Base-by-base conservation (phyloP, 371 early-diverging fungal species). In the Nosema granulosis region DNA sequence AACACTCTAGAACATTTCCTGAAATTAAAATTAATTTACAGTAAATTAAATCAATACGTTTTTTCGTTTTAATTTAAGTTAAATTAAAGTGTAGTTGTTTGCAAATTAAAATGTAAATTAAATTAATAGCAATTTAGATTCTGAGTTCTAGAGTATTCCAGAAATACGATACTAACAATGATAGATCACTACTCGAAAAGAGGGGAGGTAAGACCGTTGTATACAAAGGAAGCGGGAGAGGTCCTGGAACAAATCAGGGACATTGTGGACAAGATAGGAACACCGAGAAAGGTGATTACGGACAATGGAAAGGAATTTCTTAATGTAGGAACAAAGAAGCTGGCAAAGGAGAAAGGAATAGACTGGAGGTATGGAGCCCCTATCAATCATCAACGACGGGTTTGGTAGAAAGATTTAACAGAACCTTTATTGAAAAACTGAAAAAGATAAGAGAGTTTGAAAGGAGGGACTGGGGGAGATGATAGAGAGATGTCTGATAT, bases 251-350 rank as follows among this genome's bases (percentile, higher is more conserved):
- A 2, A 31, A 4, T 71, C 3, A 28, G 3, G 20, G 2, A 4
- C 32, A 71, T 71, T 22, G 13, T 65, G 1, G 22, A 61, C 2
- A 63, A 71, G 26, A 11, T 63, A 28, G 71, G 71, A 12, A 13
- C 20, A 1, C 71, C 71, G 1, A 50, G n/a, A 52, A 50, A 6
- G 3, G 12, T 71, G 4, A 12, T 63, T 1, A 28, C 66, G 4
- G 71, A 71, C 37, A 71, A 71, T 34, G 71, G 71, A 16, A 58
- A 61, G 31, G 71, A 71, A 49, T 71, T 71, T 61, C n/a, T n/a
- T n/a, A n/a, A n/a, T n/a, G n/a, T n/a, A n/a, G n/a, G n/a, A 31
- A 16, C 20, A 31, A 70, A 70, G 6, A 70, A 70, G 20, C 13
- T 54, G 4, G 35, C 28, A 18, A 35, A 54, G 12, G 1, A 16